Evolutionary conservation across 495 filamentous ascomycete species (phyloP).

Genomic region (Hypoxylon fragiforme): DNA sequence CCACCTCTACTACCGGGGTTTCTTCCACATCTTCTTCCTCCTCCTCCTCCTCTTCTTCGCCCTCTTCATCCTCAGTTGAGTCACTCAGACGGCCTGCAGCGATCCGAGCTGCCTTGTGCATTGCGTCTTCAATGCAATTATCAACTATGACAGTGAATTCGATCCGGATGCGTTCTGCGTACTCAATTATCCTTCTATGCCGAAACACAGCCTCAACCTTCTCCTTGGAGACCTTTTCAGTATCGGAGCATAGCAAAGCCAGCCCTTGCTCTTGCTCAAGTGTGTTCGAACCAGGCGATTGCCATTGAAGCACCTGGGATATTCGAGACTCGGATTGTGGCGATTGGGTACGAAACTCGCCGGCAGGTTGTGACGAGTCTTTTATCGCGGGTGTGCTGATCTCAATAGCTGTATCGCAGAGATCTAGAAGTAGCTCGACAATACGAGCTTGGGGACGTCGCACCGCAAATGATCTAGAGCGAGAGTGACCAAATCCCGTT

Average conservation of each 20-base stretch:
- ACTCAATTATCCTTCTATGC: conserved; percentile 91
- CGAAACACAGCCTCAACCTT: conserved; percentile 93
- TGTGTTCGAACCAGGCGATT: conserved; percentile 85
- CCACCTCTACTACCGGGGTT: conserved; percentile 43
- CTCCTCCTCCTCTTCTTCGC: conserved; percentile 36
- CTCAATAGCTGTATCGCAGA: conserved; percentile 94
- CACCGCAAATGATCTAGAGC: conserved; percentile 81
- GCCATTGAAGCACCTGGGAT: conserved; percentile 92
- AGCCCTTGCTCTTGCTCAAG: conserved; percentile 94
- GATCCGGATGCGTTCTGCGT: conserved; percentile 89
- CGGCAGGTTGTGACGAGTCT: conserved; percentile 66
- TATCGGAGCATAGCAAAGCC: conserved; percentile 83
- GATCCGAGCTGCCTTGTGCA: conserved; percentile 87
- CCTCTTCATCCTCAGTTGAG: conserved; percentile 61
- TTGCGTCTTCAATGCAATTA: conserved; percentile 89
- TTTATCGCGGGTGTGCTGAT: conserved; percentile 93
- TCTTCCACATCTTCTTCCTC: conserved; percentile 41
- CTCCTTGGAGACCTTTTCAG: conserved; percentile 74
- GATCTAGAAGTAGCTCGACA: conserved; percentile 89
- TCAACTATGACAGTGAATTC: conserved; percentile 90
- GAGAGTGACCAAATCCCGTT: conserved; percentile 68
- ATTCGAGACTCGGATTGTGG: conserved; percentile 93
- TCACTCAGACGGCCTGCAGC: conserved; percentile 84
- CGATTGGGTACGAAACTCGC: conserved; percentile 84
- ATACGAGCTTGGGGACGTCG: conserved; percentile 87